Conservation (phyloP, 306 rosid genomes). For the Rosa multiflora region DNA sequence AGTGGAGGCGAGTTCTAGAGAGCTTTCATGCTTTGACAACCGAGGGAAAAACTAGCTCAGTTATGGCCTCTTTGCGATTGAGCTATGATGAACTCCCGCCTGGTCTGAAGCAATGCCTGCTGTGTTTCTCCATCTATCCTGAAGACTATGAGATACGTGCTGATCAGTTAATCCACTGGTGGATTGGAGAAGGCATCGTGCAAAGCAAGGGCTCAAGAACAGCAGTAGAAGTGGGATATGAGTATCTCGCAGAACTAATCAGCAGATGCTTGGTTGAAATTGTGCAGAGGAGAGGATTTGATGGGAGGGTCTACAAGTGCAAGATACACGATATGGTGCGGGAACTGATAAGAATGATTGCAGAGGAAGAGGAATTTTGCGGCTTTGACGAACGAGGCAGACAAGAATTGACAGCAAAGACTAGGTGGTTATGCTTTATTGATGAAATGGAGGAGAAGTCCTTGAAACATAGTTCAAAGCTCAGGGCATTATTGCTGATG, state of each 20-base stretch:
- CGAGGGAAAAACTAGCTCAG: background rate
- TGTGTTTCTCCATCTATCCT: slow-evolving; percentile 13
- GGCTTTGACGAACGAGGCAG: background rate
- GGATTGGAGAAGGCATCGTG: background rate
- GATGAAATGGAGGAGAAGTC: background rate
- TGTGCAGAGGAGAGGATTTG: background rate
- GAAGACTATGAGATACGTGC: background rate
- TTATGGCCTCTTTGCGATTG: slow-evolving; percentile 1
- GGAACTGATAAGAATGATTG: background rate
- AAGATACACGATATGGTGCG: slow-evolving; percentile 13
- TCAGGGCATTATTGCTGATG: background rate
- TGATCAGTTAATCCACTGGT: background rate
- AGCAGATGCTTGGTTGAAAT: slow-evolving; percentile 3
- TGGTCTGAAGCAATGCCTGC: slow-evolving; percentile 5
- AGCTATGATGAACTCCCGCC: slow-evolving; percentile 7
- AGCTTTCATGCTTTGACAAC: slow-evolving; percentile 6
- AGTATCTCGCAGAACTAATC: background rate
- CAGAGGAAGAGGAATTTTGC: slow-evolving; percentile 8
- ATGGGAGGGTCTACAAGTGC: slow-evolving; percentile 5
- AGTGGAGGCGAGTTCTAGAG: background rate
- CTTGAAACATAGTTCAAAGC: background rate
- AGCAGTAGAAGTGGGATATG: slow-evolving; percentile 2
- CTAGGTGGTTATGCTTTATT: slow-evolving; percentile 3
- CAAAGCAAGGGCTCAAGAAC: slow-evolving; percentile 4
- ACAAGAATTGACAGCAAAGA: background rate